Percentiles rank a stretch among this genome's conserved stretches.
Evolutionary conservation across 2,329 filamentous ascomycete species (phyloP).

Genomic region (Fusarium tanahbumbuense): DNA sequence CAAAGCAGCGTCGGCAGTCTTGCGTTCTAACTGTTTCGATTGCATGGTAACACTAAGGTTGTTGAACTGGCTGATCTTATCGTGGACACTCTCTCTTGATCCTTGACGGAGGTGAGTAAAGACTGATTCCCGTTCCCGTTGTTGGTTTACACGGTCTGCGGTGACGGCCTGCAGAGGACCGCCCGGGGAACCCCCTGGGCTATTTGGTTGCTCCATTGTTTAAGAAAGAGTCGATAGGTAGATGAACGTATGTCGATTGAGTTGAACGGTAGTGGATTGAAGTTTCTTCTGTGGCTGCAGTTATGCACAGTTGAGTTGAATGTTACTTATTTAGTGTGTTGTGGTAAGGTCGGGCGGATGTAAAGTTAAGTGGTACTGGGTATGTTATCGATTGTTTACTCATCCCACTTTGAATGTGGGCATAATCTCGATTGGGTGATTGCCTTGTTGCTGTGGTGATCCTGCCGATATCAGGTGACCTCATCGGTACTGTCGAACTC

Average conservation of each 20-base stretch:
- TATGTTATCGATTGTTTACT: slow-evolving; percentile 42
- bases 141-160: slow-evolving; percentile 71
- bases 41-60: slow-evolving; percentile 70
- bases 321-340: slow-evolving; percentile 34
- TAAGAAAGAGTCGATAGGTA: background rate
- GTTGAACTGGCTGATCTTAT: slow-evolving; percentile 80
- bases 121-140: slow-evolving; percentile 53
- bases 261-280: background rate
- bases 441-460: slow-evolving; percentile 24
- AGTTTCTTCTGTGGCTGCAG: slow-evolving; percentile 7
- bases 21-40: slow-evolving; percentile 71
- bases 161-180: slow-evolving; percentile 71
- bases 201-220: slow-evolving; percentile 48
- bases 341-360: slow-evolving; percentile 2
- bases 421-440: slow-evolving; percentile 2
- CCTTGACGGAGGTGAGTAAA: slow-evolving; percentile 53
- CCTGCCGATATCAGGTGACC: slow-evolving; percentile 34
- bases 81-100: slow-evolving; percentile 69
- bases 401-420: slow-evolving; percentile 31
- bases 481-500: slow-evolving; percentile 3
- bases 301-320: slow-evolving; percentile 22
- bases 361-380: slow-evolving; percentile 25
- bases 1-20: slow-evolving; percentile 72
- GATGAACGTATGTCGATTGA: background rate
- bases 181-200: slow-evolving; percentile 65